Percentiles rank a stretch among this genome's conserved stretches.
Conservation (phyloP, 2,329 filamentous ascomycete genomes). For the Botrytis squamosa region DNA sequence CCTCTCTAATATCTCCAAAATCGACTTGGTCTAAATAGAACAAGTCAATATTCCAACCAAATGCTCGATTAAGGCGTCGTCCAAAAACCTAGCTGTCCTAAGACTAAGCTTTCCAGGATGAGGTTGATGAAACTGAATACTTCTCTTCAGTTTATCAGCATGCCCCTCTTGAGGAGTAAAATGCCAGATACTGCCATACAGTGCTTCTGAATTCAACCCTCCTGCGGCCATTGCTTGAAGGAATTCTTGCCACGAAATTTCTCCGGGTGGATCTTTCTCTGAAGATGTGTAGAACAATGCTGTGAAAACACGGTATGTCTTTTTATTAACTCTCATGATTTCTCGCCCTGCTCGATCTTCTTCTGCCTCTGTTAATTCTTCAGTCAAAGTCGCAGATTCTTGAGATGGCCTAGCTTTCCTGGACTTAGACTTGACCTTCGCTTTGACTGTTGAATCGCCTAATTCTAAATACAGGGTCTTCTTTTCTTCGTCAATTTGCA, state of each 20-base stretch:
- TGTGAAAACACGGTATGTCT: not conserved
- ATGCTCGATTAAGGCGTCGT: not conserved
- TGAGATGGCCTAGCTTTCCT: not conserved
- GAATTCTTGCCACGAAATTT: not conserved
- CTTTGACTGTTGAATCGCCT: not conserved
- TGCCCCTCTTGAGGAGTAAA: not conserved
- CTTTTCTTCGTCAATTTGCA: not conserved
- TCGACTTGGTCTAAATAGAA: not conserved
- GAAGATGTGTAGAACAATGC: not conserved
- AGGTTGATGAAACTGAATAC: slow-evolving; percentile 6
- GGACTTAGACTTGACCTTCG: not conserved
- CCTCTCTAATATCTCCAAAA: accelerated
- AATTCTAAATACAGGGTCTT: not conserved
- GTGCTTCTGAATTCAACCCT: not conserved
- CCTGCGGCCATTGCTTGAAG: not conserved
- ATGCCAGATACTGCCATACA: slow-evolving; percentile 2
- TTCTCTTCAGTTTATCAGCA: not conserved
- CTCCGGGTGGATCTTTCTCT: not conserved
- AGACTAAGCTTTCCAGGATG: not conserved
- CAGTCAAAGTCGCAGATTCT: not conserved
- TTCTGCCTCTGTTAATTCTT: not conserved
- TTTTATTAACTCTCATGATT: not conserved
- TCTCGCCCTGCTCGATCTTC: not conserved
- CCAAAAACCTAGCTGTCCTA: not conserved
- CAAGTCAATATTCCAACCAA: not conserved